A percentile compares a stretch with the other conserved stretches of the same genome.
Conservation (phyloP, 2,329 filamentous ascomycete genomes). For the Diaporthe sp. region DNA sequence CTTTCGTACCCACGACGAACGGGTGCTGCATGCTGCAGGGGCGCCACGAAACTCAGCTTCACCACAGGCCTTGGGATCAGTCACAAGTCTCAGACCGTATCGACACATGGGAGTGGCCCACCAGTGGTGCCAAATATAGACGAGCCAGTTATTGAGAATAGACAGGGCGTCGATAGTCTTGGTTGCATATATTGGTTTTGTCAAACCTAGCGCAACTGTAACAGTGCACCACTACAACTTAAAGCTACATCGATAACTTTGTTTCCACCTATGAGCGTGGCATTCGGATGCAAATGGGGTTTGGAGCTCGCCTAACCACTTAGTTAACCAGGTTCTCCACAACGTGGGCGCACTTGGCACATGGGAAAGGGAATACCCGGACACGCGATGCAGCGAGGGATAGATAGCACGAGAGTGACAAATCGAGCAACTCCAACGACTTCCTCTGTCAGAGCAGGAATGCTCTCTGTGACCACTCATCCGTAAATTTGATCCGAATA, state of each 20-base stretch:
- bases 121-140: background rate
- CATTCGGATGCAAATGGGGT: background rate
- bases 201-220: background rate
- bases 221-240: background rate
- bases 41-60: background rate
- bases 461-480: background rate
- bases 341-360: constrained; percentile 2
- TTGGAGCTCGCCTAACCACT: background rate
- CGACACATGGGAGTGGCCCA: background rate
- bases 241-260: background rate
- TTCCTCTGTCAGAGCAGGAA: background rate
- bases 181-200: background rate
- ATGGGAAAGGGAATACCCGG: background rate
- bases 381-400: background rate
- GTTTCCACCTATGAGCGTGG: constrained; percentile 15
- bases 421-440: background rate
- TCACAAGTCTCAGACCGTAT: background rate
- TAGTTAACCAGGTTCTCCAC: background rate
- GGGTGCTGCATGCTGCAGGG: background rate
- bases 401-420: background rate
- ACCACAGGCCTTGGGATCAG: background rate
- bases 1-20: background rate
- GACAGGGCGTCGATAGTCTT: background rate
- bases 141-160: background rate
- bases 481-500: background rate